These are phyloP conservation scores for Teratosphaeriaceae sp. DNA, from an alignment of 2,329 filamentous ascomycete genomes.

Conservation along the genomic window DNA sequence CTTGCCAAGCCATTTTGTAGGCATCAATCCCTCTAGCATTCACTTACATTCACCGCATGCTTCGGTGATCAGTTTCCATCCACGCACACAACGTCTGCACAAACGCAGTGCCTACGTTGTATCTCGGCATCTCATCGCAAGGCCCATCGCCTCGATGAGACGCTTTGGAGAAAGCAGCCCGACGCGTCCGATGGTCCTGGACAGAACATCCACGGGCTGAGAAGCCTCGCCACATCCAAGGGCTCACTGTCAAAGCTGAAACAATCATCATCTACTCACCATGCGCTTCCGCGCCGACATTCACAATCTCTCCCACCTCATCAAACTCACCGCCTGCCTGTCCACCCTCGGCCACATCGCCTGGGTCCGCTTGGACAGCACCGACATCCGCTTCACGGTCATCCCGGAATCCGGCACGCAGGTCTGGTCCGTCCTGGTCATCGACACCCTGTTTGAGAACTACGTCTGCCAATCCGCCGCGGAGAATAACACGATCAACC, in stretches of 20 bases:
- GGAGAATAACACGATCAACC: constrained; percentile 81
- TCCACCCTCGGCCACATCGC: constrained; percentile 71
- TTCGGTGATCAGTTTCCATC: too few relatives aligned
- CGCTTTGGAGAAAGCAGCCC: neutral
- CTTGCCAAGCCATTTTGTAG: too few relatives aligned
- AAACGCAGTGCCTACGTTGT: too few relatives aligned
- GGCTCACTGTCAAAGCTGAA: neutral
- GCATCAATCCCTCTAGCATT: too few relatives aligned
- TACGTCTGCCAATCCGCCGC: constrained; percentile 84
- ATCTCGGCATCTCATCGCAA: too few relatives aligned
- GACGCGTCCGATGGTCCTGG: neutral
- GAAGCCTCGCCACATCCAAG: neutral
- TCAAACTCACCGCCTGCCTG: constrained; percentile 55
- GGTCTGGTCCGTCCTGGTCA: constrained; percentile 59
- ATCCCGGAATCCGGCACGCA: constrained; percentile 92
- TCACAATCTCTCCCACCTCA: constrained; percentile 32
- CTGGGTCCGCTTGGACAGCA: constrained; percentile 84
- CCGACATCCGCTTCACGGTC: constrained; percentile 86
- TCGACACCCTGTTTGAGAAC: constrained; percentile 75
- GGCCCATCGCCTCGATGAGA: neutral
- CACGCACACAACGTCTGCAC: neutral
- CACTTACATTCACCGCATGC: too few relatives aligned
- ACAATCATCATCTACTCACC: constrained; percentile 28
- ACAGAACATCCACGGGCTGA: too few relatives aligned
- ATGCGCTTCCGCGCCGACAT: constrained; percentile 27